Evolutionary conservation across 352 stramenopile species (phyloP), one percentile per base, ranked within the genome.

Genomic region (Phytophthora megakarya): DNA sequence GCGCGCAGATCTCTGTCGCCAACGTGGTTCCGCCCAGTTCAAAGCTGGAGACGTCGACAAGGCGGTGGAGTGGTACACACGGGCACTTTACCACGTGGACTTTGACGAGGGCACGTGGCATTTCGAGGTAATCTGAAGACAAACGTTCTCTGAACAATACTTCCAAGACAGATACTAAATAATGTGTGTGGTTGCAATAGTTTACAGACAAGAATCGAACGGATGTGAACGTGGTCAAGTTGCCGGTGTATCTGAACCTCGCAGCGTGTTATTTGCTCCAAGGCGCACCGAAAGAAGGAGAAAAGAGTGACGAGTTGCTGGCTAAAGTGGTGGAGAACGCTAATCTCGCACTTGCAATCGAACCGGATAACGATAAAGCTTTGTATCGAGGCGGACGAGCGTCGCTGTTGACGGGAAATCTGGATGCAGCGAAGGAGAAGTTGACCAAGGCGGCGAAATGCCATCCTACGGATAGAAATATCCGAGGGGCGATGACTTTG

Each of bases 41-140:
- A 89, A 89, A 47, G 30, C 42, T 23, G 80, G 84, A 23, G 52
- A 92, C 44, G n/a, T 79, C 11, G 30, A 47, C 1, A 49, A 66
- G 7, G 86, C 86, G 2, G 51, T 92, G 42, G 42, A 76, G 42
- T 95, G 79, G 80, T 95, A 93, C 69, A 64, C 92, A 48, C 86
- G 86, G 23, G 84, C 84, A 39, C 65, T 93, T 5, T 89, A 78
- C 51, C 86, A 95, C 57, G 81, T 92, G 44, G 82, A 93, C 35
- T 95, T 95, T 70, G 86, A 93, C 50, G 84, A 95, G 62, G 86
- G 78, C 70, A 91, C 84, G 53, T 95, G 84, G 84, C 68, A 88
- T 50, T 95, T 95, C 58, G 86, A 95, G 80, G 81, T 12, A 37
- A 32, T 11, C 22, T 28, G 23, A 6, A 12, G 33, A 21, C 19